phyloP scores from a whole-genome alignment of 1,284 basidiomycete species.

The Puccinia brachypodii region DNA sequence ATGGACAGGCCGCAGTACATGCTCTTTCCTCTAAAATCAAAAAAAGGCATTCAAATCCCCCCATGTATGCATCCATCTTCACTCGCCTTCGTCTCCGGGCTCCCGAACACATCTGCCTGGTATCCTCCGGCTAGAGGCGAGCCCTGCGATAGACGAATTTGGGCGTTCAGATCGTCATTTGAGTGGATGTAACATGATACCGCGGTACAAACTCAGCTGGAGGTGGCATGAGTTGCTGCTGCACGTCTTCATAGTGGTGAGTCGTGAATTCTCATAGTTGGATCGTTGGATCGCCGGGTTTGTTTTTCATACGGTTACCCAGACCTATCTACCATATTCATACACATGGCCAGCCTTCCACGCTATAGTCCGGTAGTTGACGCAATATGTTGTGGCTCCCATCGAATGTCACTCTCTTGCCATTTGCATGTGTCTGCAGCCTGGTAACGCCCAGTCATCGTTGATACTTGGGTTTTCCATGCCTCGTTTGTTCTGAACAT shows the following conservation, averaged over 20 bases:
- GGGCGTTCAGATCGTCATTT: no score
- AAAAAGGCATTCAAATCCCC: not conserved
- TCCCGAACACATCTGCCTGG: not conserved
- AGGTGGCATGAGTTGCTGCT: not conserved
- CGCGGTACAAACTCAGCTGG: no score
- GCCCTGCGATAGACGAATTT: not conserved
- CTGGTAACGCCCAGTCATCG: not conserved
- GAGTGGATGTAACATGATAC: no score
- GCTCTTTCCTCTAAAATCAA: not conserved
- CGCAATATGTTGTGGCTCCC: not conserved
- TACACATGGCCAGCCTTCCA: not conserved
- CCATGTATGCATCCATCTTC: not conserved
- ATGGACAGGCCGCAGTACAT: not conserved
- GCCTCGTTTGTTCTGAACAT: not conserved
- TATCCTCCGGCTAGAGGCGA: not conserved
- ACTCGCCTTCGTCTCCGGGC: not conserved
- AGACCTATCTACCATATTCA: not conserved
- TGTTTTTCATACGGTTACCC: not conserved
- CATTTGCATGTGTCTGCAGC: slow-evolving; percentile 9
- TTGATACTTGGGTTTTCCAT: not conserved
- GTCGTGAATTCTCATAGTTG: not conserved
- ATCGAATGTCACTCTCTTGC: not conserved
- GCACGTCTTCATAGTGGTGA: not conserved
- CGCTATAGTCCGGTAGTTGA: not conserved
- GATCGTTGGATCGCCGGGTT: not conserved